A percentile compares a stretch with the other conserved stretches of the same genome.
phyloP scores from a whole-genome alignment of 768 basidiomycete genomes.

The Tephrocybe sp. region DNA sequence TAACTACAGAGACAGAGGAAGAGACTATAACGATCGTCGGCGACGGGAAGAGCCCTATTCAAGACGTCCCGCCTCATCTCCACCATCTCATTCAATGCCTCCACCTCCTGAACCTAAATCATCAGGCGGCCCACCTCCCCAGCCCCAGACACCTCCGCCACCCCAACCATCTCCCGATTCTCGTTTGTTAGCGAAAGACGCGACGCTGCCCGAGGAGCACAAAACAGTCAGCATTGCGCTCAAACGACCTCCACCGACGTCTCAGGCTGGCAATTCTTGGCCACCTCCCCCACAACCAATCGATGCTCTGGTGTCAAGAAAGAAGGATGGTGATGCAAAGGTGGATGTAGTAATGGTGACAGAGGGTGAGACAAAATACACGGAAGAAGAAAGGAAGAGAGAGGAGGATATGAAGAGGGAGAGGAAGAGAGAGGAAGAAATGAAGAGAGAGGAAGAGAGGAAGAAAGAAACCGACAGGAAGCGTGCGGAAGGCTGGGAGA shows the following conservation, averaged over 20 bases:
- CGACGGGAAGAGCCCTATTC: conserved; percentile 20
- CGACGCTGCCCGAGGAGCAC: conserved; percentile 30
- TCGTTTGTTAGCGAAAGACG: conserved; percentile 19
- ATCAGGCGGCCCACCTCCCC: conserved; percentile 15
- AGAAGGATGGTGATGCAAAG: not conserved
- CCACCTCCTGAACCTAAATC: conserved; percentile 18
- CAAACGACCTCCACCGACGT: conserved; percentile 43
- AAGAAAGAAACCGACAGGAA: not conserved
- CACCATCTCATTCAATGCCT: conserved; percentile 13
- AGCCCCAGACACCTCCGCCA: conserved; percentile 22
- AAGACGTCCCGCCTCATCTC: conserved; percentile 21
- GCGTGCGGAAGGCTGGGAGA: not conserved
- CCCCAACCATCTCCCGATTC: conserved; percentile 35
- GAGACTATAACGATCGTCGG: conserved; percentile 10
- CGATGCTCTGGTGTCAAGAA: conserved; percentile 7
- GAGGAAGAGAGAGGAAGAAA: not conserved
- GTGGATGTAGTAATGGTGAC: not conserved
- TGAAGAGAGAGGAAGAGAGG: conserved; percentile 1
- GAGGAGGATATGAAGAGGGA: conserved; percentile 1
- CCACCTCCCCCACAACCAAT: conserved; percentile 28
- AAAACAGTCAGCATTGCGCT: conserved; percentile 40
- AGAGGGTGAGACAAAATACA: not conserved
- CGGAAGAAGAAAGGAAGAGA: not conserved
- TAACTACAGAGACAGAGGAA: conserved; percentile 6
- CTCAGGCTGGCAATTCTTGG: conserved; percentile 45